Evolutionary conservation across 768 basidiomycete species (phyloP).

Genomic region (Lactarius indigo): DNA sequence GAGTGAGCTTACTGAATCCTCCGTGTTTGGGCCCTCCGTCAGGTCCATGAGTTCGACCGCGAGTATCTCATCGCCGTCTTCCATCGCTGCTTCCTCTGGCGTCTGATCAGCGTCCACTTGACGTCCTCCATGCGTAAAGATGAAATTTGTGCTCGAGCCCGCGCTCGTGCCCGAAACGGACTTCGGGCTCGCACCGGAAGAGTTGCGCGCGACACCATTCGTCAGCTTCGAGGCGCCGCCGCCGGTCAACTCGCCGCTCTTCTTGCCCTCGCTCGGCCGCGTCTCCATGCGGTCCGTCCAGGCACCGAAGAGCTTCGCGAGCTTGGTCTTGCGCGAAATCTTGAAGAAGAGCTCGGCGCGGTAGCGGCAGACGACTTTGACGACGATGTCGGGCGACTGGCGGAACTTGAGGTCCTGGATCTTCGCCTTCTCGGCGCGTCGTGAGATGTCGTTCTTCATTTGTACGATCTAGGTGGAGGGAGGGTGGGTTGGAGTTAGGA

Average conservation of each 20-base stretch:
- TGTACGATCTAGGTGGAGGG: constrained; percentile 55
- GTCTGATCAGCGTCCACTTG: constrained; percentile 78
- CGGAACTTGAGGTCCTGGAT: constrained; percentile 77
- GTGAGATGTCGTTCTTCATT: constrained; percentile 80
- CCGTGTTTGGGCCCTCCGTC: constrained; percentile 61
- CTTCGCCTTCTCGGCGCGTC: constrained; percentile 74
- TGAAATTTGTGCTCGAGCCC: constrained; percentile 61
- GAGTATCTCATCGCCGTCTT: constrained; percentile 84
- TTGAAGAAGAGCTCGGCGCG: constrained; percentile 92
- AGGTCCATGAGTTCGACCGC: constrained; percentile 91
- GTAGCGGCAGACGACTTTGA: constrained; percentile 86
- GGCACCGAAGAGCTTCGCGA: constrained; percentile 77
- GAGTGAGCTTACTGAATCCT: constrained; percentile 48
- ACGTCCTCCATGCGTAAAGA: constrained; percentile 81
- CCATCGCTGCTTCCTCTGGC: constrained; percentile 83
- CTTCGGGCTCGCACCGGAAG: constrained; percentile 33
- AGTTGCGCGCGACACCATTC: constrained; percentile 21
- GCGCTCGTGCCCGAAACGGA: constrained; percentile 27
- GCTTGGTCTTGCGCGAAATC: constrained; percentile 85
- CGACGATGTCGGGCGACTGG: constrained; percentile 85
- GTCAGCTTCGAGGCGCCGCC: constrained; percentile 8
- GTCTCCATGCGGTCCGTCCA: constrained; percentile 88
- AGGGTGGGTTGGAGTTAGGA: neutral
- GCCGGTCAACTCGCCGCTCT: constrained; percentile 40
- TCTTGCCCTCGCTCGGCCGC: constrained; percentile 29